phyloP scores from a whole-genome alignment of 345 rosid genomes.

The Carallia brachiata region DNA sequence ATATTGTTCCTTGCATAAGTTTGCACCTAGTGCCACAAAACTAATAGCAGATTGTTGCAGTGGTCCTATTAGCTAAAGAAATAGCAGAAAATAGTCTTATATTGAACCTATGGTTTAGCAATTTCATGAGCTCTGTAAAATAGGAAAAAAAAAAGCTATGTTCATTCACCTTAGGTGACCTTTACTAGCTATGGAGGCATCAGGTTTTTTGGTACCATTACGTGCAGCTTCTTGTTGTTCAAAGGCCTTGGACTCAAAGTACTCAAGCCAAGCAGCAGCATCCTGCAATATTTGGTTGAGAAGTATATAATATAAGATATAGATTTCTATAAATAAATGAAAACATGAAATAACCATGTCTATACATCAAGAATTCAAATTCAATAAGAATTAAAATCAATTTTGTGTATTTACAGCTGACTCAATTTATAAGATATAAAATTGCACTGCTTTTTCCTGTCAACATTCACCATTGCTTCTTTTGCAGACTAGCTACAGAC shows the following conservation, averaged over 20 bases:
- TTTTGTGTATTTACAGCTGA: background rate
- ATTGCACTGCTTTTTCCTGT: background rate
- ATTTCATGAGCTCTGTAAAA: background rate
- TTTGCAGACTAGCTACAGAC: background rate
- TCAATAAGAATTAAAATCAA: too few relatives aligned
- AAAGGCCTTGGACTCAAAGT: constrained; percentile 94
- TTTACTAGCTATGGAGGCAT: constrained; percentile 99
- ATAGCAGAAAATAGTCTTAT: background rate
- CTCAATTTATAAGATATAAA: background rate
- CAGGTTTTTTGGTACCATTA: constrained; percentile 94
- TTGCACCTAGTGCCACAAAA: too few relatives aligned
- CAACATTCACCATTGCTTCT: background rate
- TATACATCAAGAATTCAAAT: too few relatives aligned
- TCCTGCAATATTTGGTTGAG: constrained; percentile 57
- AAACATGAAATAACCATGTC: background rate
- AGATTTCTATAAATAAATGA: background rate
- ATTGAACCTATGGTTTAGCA: too few relatives aligned
- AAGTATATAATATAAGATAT: background rate
- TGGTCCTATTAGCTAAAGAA: background rate
- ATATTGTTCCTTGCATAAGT: too few relatives aligned
- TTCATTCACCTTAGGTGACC: constrained; percentile 85
- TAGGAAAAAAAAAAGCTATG: constrained; percentile 2
- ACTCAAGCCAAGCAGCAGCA: constrained; percentile 99
- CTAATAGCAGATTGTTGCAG: background rate
- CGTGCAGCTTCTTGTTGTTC: constrained; percentile 99